Conservation (phyloP, 2,329 filamentous ascomycete genomes). For the Neofusicoccum kwambonambiense region DNA sequence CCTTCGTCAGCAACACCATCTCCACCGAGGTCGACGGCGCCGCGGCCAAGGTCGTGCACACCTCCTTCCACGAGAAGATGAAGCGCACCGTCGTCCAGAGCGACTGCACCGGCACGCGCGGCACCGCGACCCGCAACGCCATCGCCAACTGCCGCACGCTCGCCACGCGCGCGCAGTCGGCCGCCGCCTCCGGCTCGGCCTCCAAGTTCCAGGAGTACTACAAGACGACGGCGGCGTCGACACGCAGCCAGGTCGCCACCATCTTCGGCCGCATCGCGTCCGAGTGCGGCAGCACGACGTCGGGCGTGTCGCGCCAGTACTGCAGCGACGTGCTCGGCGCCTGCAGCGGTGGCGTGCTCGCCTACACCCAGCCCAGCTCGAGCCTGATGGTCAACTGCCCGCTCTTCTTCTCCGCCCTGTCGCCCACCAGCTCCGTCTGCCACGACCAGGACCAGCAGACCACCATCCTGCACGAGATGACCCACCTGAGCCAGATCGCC, state of each 20-base stretch:
- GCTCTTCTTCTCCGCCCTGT: conserved; percentile 57
- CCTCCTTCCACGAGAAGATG: conserved; percentile 49
- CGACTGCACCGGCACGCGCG: conserved; percentile 53
- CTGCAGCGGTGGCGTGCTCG: conserved; percentile 56
- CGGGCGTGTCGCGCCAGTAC: conserved; percentile 50
- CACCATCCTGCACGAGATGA: conserved; percentile 65
- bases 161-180: conserved; percentile 53
- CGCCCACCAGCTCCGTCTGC: conserved; percentile 52
- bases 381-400: conserved; percentile 63
- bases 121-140: conserved; percentile 49
- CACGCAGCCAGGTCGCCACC: conserved; percentile 46
- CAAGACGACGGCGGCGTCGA: conserved; percentile 51
- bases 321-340: conserved; percentile 59
- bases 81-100: conserved; percentile 40
- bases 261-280: conserved; percentile 53
- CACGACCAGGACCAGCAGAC: conserved; percentile 65
- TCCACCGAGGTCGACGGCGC: conserved; percentile 59
- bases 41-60: conserved; percentile 50
- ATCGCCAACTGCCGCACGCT: conserved; percentile 55
- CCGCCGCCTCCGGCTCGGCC: conserved; percentile 48
- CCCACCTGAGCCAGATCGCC: conserved; percentile 59
- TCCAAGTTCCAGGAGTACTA: conserved; percentile 61
- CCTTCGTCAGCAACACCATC: conserved; percentile 58
- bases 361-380: conserved; percentile 58
- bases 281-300: conserved; percentile 55